phyloP scores from a whole-genome alignment of 495 filamentous ascomycete genomes.

The Aspergillus conjunctus region DNA sequence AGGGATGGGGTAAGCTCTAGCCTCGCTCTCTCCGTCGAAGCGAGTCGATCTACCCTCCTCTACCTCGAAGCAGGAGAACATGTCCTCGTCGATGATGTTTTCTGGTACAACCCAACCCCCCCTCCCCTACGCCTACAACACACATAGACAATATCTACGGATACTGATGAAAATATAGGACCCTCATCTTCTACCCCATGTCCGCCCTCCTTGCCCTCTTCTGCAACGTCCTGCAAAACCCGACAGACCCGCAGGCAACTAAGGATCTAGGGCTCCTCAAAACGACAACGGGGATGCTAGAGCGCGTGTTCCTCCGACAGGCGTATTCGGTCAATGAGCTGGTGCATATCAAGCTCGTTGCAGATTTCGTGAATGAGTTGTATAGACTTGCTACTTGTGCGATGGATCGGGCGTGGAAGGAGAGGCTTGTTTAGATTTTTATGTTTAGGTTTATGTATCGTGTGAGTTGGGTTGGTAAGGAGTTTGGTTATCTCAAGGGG shows the following conservation, averaged over 20 bases:
- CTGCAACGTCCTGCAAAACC: constrained; percentile 53
- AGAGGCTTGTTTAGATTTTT: constrained; percentile 20
- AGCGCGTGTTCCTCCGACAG: constrained; percentile 42
- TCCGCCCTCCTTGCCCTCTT: constrained; percentile 53
- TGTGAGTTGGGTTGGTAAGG: neutral
- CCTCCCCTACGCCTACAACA: neutral
- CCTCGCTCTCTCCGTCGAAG: constrained; percentile 52
- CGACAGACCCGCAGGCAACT: constrained; percentile 45
- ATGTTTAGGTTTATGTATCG: neutral
- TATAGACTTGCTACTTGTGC: constrained; percentile 45
- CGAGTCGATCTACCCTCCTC: constrained; percentile 52
- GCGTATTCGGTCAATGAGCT: constrained; percentile 46
- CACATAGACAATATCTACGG: neutral
- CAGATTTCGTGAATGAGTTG: constrained; percentile 52
- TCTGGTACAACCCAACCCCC: constrained; percentile 38
- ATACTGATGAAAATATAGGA: constrained; percentile 30
- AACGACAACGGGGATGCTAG: constrained; percentile 45
- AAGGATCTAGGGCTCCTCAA: constrained; percentile 47
- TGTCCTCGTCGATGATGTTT: constrained; percentile 46
- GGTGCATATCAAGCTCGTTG: constrained; percentile 47
- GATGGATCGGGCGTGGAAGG: constrained; percentile 46
- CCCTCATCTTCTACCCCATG: constrained; percentile 55
- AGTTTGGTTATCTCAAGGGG: neutral
- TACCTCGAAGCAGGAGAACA: constrained; percentile 46
- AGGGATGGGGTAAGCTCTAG: constrained; percentile 52